Conservation (phyloP, 306 rosid genomes). For the Vicia faba region DNA sequence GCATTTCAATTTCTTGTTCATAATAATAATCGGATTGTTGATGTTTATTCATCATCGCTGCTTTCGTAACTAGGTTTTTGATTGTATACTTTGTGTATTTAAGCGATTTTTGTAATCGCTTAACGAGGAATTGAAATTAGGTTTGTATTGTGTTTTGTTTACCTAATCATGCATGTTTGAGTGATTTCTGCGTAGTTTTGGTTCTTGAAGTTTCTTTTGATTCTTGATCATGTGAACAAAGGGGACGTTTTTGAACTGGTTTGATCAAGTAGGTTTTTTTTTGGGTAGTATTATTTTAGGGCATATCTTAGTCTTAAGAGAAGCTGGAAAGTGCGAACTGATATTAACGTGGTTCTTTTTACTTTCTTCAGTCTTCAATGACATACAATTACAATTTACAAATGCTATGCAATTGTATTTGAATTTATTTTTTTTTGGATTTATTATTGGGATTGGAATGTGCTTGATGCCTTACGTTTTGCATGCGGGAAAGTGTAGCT, state of each 20-base stretch:
- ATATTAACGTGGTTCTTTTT: neutral
- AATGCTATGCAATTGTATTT: constrained; percentile 20
- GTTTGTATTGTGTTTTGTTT: neutral
- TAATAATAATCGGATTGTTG: neutral
- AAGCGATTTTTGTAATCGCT: neutral
- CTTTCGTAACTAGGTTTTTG: constrained; percentile 38
- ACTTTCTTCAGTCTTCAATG: neutral
- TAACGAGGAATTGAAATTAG: neutral
- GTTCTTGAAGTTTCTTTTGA: neutral
- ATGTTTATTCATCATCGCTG: constrained; percentile 5
- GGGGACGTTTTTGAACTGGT: neutral
- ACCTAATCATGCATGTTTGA: neutral
- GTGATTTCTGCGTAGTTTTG: constrained; percentile 9
- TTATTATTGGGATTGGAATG: constrained; percentile 5
- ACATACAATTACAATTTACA: neutral
- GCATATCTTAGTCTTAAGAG: neutral
- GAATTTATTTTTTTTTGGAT: neutral
- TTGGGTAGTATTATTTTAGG: neutral
- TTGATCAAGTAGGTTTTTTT: neutral
- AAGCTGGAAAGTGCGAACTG: constrained; percentile 7
- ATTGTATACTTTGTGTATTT: neutral
- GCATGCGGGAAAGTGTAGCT: neutral
- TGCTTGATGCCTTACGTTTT: neutral
- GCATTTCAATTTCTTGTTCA: neutral
- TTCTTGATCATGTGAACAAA: neutral